phyloP scores from a whole-genome alignment of 345 rosid species.

The Brassica carinata region DNA sequence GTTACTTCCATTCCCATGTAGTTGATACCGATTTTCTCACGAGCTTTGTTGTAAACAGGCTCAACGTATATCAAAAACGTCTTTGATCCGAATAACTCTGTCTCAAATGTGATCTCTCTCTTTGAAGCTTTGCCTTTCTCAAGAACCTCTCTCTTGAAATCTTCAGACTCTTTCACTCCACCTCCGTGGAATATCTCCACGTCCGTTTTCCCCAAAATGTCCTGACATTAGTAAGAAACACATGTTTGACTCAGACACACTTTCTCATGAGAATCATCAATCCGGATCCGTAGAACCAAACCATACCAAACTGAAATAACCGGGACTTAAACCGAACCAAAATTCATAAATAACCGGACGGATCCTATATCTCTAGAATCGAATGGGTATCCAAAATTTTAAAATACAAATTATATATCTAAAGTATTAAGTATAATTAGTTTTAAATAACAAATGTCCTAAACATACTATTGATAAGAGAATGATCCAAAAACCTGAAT shows the following conservation, averaged over 20 bases:
- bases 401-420: too few species aligned
- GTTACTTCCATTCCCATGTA: slow-evolving; percentile 98
- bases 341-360: too few species aligned
- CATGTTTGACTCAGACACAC: background rate
- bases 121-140: slow-evolving; percentile 88
- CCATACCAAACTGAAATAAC: too few species aligned
- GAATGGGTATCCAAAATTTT: too few species aligned
- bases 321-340: too few species aligned
- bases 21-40: slow-evolving; percentile 86
- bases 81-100: slow-evolving; percentile 79
- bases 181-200: slow-evolving; percentile 83
- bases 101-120: slow-evolving; percentile 88
- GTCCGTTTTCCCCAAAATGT: slow-evolving; percentile 88
- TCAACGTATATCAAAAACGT: slow-evolving; percentile 87
- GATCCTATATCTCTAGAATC: too few species aligned
- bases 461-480: too few species aligned
- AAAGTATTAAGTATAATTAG: too few species aligned
- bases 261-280: background rate
- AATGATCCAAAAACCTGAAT: too few species aligned
- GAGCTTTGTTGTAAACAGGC: slow-evolving; percentile 85
- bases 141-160: slow-evolving; percentile 88
- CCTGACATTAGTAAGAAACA: slow-evolving; percentile 46
- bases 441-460: too few species aligned
- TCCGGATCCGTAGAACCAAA: too few species aligned
- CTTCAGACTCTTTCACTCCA: slow-evolving; percentile 94